phyloP scores from a whole-genome alignment of 1,284 basidiomycete species.

The Fistulinella cinereoalba region DNA sequence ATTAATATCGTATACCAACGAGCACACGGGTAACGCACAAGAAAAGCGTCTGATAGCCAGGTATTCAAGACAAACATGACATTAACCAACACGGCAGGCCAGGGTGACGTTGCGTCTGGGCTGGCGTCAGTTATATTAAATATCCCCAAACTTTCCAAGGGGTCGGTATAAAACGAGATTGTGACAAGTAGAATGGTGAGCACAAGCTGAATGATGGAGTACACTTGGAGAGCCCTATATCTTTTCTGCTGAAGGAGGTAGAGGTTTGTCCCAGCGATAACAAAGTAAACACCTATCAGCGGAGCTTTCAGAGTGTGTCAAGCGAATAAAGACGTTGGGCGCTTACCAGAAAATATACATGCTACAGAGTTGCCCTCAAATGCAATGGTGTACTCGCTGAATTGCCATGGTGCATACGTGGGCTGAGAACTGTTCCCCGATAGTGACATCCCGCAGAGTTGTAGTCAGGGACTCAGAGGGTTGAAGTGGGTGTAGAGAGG shows the following conservation, averaged over 20 bases:
- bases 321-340: neutral
- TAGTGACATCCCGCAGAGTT: neutral
- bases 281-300: constrained; percentile 18
- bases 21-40: constrained; percentile 11
- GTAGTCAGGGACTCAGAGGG: too few species aligned
- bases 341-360: constrained; percentile 19
- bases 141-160: constrained; percentile 13
- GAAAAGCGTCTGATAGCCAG: constrained; percentile 25
- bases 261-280: constrained; percentile 15
- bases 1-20: neutral
- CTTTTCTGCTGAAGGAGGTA: constrained; percentile 14
- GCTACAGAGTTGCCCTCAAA: constrained; percentile 22
- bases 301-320: neutral
- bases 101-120: constrained; percentile 14
- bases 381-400: constrained; percentile 17
- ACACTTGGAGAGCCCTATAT: constrained; percentile 14
- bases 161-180: constrained; percentile 14
- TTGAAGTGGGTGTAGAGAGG: too few species aligned
- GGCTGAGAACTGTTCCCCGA: neutral
- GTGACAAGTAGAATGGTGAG: constrained; percentile 24
- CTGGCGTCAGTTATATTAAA: constrained; percentile 13
- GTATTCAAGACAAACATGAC: constrained; percentile 24
- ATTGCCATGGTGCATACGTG: neutral
- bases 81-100: constrained; percentile 15
- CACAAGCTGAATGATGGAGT: constrained; percentile 15